These are phyloP conservation scores for Hordeum pubiflorum DNA, from an alignment of 202 grass and related monocot genomes.

Conservation along the genomic window DNA sequence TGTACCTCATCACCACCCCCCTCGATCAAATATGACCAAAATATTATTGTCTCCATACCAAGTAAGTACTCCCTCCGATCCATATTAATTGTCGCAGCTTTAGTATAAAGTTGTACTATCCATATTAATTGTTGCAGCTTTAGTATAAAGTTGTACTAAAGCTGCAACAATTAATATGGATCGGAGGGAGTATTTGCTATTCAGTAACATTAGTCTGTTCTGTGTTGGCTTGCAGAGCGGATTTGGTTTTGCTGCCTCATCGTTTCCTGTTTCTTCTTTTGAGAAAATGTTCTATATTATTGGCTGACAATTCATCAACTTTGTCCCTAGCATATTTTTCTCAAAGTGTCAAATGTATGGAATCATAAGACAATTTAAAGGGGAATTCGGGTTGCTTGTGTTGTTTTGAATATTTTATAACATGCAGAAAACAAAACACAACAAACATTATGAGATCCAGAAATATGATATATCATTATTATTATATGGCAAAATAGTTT, in stretches of 20 bases:
- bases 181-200: neutral
- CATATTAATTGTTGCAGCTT: too few species aligned
- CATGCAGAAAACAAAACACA: neutral
- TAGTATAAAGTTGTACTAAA: too few species aligned
- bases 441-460: neutral
- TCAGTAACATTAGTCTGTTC: constrained; percentile 11
- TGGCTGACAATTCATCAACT: neutral
- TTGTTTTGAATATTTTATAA: constrained; percentile 14
- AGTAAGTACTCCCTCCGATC: constrained; percentile 36
- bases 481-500: neutral
- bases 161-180: too few species aligned
- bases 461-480: constrained; percentile 10
- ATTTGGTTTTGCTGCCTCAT: neutral
- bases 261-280: neutral
- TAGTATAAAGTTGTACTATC: too few species aligned
- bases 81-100: too few species aligned
- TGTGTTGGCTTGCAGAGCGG: constrained; percentile 9
- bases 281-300: constrained; percentile 13
- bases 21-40: constrained; percentile 37
- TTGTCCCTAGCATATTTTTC: constrained; percentile 7
- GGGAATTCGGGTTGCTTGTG: neutral
- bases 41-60: constrained; percentile 73
- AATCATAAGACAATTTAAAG: neutral
- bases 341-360: neutral
- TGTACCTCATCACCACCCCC: constrained; percentile 51